These are phyloP conservation scores for Trichosporon sp. DNA, from an alignment of 1,284 basidiomycete species.

Conservation along the genomic window DNA sequence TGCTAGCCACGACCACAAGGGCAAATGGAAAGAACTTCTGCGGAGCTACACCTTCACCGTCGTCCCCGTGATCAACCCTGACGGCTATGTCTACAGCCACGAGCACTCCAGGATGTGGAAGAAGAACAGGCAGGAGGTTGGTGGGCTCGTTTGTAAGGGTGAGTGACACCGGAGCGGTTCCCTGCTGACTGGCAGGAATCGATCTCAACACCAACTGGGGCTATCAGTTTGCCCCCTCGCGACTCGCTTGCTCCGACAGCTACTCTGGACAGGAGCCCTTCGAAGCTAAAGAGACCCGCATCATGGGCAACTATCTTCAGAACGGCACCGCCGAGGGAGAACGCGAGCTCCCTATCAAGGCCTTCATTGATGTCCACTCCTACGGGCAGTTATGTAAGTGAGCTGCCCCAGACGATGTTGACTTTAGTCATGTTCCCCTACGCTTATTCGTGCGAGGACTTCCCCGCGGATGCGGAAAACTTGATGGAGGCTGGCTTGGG, in stretches of 20 bases:
- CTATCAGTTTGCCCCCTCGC: slow-evolving; percentile 43
- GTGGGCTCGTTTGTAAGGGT: slow-evolving; percentile 48
- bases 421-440: slow-evolving; percentile 61
- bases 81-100: slow-evolving; percentile 69
- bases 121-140: slow-evolving; percentile 66
- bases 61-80: slow-evolving; percentile 74
- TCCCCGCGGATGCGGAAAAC: slow-evolving; percentile 73
- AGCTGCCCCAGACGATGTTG: background rate
- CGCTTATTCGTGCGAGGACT: slow-evolving; percentile 64
- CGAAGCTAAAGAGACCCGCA: slow-evolving; percentile 68
- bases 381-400: slow-evolving; percentile 76
- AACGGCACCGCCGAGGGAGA: slow-evolving; percentile 37
- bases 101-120: slow-evolving; percentile 70
- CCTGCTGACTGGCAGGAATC: slow-evolving; percentile 56
- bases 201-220: slow-evolving; percentile 77
- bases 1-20: slow-evolving; percentile 45
- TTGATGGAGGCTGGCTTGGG: slow-evolving; percentile 71
- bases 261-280: slow-evolving; percentile 69
- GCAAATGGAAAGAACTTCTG: slow-evolving; percentile 51
- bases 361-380: slow-evolving; percentile 70
- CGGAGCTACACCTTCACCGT: slow-evolving; percentile 66
- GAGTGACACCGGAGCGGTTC: slow-evolving; percentile 6
- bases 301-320: slow-evolving; percentile 65
- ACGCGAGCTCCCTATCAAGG: slow-evolving; percentile 48
- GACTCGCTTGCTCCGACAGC: slow-evolving; percentile 59